These are phyloP conservation scores for Paecilomyces sp. DNA, from an alignment of 2,329 filamentous ascomycete species.

Conservation along the genomic window DNA sequence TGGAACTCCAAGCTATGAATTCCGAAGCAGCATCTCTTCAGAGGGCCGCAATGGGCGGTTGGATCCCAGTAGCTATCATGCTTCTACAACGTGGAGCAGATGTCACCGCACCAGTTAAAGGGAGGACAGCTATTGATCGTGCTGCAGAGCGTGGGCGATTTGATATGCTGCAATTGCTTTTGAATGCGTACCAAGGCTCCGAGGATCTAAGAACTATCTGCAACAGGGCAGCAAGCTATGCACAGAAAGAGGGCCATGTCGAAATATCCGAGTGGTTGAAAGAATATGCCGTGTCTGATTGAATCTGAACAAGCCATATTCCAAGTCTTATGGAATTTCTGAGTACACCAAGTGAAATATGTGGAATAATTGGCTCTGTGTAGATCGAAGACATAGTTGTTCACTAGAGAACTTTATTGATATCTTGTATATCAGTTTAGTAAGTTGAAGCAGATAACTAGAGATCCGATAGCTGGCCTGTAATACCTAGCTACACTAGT, in stretches of 20 bases:
- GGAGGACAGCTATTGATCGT: constrained; percentile 7
- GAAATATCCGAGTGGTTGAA: constrained; percentile 9
- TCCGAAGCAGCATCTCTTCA: background rate
- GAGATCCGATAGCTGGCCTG: too few relatives aligned
- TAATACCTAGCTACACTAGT: too few relatives aligned
- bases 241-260: background rate
- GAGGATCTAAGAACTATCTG: constrained; percentile 4
- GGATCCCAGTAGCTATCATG: background rate
- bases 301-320: too few relatives aligned
- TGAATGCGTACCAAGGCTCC: constrained; percentile 9
- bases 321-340: too few relatives aligned
- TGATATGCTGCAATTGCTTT: constrained; percentile 20
- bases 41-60: background rate
- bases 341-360: too few relatives aligned
- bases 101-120: background rate
- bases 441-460: too few relatives aligned
- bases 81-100: background rate
- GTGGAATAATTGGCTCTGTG: too few relatives aligned
- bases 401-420: too few relatives aligned
- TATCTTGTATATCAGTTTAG: too few relatives aligned
- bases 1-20: too few relatives aligned
- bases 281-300: constrained; percentile 3
- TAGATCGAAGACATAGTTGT: too few relatives aligned
- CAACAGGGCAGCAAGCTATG: background rate
- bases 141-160: constrained; percentile 8